Evolutionary conservation across 2,329 filamentous ascomycete genomes (phyloP).

Genomic region (Diaporthe citri): DNA sequence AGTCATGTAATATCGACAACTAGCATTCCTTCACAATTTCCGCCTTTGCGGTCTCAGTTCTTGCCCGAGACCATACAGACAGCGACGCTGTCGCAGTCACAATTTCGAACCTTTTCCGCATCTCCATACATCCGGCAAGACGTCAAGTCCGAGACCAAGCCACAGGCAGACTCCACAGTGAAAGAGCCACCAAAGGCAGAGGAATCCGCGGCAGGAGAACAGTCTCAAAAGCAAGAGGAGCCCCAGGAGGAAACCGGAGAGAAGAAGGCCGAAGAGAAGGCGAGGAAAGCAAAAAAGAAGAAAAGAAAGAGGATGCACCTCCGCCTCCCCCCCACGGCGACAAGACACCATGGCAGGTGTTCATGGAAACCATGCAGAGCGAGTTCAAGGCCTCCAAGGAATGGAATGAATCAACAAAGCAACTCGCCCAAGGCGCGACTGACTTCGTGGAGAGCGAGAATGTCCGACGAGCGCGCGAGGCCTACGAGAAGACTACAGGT

Average conservation of each 20-base stretch:
- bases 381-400: conserved; percentile 98
- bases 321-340: conserved; percentile 97
- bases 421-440: conserved; percentile 87
- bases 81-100: conserved; percentile 44
- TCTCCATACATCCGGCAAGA: conserved; percentile 50
- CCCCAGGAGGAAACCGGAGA: conserved; percentile 59
- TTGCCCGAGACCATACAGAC: conserved; percentile 56
- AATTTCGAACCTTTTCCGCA: conserved; percentile 55
- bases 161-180: conserved; percentile 55
- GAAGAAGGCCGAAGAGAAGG: conserved; percentile 56
- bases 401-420: conserved; percentile 99
- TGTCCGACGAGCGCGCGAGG: conserved; percentile 85
- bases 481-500: conserved; percentile 88
- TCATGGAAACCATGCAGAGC: conserved; percentile 92
- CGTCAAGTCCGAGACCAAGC: conserved; percentile 49
- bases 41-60: conserved; percentile 61
- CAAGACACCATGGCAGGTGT: conserved; percentile 99
- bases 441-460: conserved; percentile 94
- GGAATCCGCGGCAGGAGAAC: conserved; percentile 49
- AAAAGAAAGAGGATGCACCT: conserved; percentile 77
- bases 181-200: conserved; percentile 47
- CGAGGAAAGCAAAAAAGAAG: conserved; percentile 66
- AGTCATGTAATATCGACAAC: conserved; percentile 47
- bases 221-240: conserved; percentile 54
- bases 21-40: conserved; percentile 48